Evolutionary conservation across 495 filamentous ascomycete genomes (phyloP), one percentile per base, ranked within the genome.

Genomic region (Parathielavia hyrcaniae): DNA sequence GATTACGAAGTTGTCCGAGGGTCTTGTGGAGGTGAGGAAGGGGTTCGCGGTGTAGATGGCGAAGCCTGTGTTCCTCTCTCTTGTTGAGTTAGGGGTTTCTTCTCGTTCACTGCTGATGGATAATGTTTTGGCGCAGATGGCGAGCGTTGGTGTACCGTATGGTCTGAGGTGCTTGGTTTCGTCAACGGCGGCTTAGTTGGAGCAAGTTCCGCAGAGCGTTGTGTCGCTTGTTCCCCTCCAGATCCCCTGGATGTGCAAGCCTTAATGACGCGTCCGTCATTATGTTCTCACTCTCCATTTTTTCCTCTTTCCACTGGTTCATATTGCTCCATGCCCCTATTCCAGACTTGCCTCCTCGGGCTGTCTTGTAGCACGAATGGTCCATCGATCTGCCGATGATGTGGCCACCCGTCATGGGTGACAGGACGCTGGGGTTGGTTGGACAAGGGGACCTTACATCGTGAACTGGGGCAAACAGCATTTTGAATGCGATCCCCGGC

Each of bases 11-110:
- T 64, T 81, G 53, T 73, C 77, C 32, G 88, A 91, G 78, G 91
- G 89, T 36, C 68, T 97, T 65, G 88, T 95, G 23, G 89, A 95
- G 69, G 90, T 86, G 9, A 69, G 65, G 54, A 77, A 75, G 67
- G 59, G 62, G 40, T 79, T 75, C 55, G 70, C 65, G 44, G 63
- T 64, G 40, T 68, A 56, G 64, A 36, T 34, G 53, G 46, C 4
- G 0, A 7, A 23, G 34, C 6, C 26, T 6, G 49, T 13, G 10
- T 9, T 30, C n/a, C n/a, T n/a, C 12, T 40, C 4, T 11, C 17
- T 30, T 22, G 0, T 48, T 22, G 3, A 8, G n/a, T 41, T n/a
- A n/a, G n/a, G 2, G 39, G 14, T 46, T 16, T 30, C 26, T 30
- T 6, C 26, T 30, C n/a, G 26, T 6, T 30, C 26, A 30, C 26